A percentile compares a stretch with the other conserved stretches of the same genome.
phyloP scores from a whole-genome alignment of 805 yeast species.

The Teunomyces stri region DNA sequence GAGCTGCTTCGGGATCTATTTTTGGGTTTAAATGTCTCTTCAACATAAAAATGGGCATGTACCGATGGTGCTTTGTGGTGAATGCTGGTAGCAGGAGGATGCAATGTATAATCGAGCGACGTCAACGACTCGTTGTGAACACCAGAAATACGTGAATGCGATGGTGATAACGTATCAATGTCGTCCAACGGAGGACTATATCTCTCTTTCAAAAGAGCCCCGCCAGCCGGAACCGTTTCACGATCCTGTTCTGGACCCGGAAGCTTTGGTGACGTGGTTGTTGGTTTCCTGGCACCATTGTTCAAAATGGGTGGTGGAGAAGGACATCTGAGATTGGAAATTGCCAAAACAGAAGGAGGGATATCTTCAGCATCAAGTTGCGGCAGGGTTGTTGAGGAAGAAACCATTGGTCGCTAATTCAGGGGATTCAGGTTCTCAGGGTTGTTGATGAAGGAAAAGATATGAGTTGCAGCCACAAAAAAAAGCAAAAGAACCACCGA shows the following conservation, averaged over 20 bases:
- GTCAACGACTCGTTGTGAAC: not conserved
- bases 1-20: constrained; percentile 41
- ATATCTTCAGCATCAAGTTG: constrained; percentile 7
- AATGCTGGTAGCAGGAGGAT: constrained; percentile 28
- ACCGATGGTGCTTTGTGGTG: constrained; percentile 61
- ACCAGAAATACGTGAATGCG: not conserved
- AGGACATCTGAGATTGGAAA: constrained; percentile 60
- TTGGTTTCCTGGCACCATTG: constrained; percentile 13
- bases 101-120: constrained; percentile 21
- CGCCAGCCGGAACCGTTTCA: constrained; percentile 46
- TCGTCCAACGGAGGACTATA: not conserved
- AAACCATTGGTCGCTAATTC: not conserved
- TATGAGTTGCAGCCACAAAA: too few relatives aligned
- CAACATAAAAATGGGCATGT: constrained; percentile 77
- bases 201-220: constrained; percentile 37
- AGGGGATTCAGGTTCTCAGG: too few relatives aligned
- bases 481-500: not conserved
- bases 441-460: not conserved
- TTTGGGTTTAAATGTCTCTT: constrained; percentile 59
- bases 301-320: constrained; percentile 69
- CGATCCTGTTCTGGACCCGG: constrained; percentile 10
- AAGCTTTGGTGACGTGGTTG: constrained; percentile 2
- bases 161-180: not conserved
- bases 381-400: not conserved
- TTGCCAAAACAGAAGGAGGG: constrained; percentile 55